These are phyloP conservation scores for Phialophora chinensis DNA, from an alignment of 2,329 filamentous ascomycete genomes.

Conservation along the genomic window DNA sequence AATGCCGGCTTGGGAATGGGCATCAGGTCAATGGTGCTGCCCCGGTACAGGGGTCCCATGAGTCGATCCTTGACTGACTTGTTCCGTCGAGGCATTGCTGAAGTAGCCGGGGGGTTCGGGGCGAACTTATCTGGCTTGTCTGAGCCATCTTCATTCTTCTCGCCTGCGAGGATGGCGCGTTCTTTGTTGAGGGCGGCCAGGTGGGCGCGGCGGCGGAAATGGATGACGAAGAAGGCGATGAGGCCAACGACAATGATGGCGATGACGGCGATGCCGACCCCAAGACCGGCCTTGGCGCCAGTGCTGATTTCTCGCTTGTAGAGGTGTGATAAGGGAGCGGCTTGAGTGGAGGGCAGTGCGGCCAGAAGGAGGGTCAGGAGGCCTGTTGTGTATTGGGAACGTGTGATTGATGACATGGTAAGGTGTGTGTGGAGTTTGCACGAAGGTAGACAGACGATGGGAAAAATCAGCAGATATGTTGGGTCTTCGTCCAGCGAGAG, in stretches of 20 bases:
- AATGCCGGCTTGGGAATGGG: slow-evolving; percentile 33
- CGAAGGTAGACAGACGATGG: too few species aligned
- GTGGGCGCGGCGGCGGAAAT: slow-evolving; percentile 36
- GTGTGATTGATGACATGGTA: slow-evolving; percentile 23
- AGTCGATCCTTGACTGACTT: slow-evolving; percentile 40
- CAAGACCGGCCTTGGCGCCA: slow-evolving; percentile 39
- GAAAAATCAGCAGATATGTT: neutral
- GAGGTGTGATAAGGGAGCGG: slow-evolving; percentile 32
- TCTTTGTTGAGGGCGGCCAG: slow-evolving; percentile 36
- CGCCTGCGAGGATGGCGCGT: slow-evolving; percentile 38
- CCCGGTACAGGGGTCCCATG: slow-evolving; percentile 40
- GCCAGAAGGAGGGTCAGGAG: slow-evolving; percentile 25
- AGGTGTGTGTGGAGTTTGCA: neutral
- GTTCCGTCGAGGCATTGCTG: slow-evolving; percentile 35
- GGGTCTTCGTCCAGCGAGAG: slow-evolving; percentile 30
- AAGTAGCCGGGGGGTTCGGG: slow-evolving; percentile 18
- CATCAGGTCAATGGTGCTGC: slow-evolving; percentile 38
- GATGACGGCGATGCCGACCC: slow-evolving; percentile 38
- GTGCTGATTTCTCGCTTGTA: slow-evolving; percentile 35
- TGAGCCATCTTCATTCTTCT: slow-evolving; percentile 39
- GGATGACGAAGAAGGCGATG: slow-evolving; percentile 36
- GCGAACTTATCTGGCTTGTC: slow-evolving; percentile 39
- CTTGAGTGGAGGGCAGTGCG: slow-evolving; percentile 24
- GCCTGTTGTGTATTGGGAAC: slow-evolving; percentile 5
- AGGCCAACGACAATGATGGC: slow-evolving; percentile 32